Evolutionary conservation across 1,284 basidiomycete species (phyloP).

Genomic region (Thecaphora thlaspeos): DNA sequence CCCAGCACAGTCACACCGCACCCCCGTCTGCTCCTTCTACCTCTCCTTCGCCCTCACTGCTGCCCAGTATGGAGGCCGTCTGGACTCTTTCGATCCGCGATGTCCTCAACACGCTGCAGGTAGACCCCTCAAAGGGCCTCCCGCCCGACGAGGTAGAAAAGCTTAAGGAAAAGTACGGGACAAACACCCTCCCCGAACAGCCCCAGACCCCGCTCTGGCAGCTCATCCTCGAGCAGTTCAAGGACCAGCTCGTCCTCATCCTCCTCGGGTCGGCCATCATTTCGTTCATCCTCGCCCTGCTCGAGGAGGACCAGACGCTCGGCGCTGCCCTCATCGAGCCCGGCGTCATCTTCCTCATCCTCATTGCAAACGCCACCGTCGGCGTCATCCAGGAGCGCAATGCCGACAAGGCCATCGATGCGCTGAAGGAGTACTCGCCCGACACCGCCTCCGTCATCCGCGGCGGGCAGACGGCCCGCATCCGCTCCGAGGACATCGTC

Average conservation of each 20-base stretch:
- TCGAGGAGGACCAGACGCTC: conserved; percentile 51
- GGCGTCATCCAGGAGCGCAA: conserved; percentile 57
- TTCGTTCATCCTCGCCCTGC: conserved; percentile 52
- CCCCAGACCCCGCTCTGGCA: conserved; percentile 86
- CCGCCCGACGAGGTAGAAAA: conserved; percentile 33
- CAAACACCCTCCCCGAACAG: conserved; percentile 73
- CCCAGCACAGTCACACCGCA: too few species aligned
- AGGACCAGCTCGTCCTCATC: conserved; percentile 57
- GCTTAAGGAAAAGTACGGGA: conserved; percentile 34
- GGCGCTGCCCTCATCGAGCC: conserved; percentile 55
- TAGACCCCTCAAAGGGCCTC: conserved; percentile 46
- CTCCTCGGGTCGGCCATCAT: conserved; percentile 54
- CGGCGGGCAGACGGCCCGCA: conserved; percentile 25
- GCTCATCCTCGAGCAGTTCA: conserved; percentile 93
- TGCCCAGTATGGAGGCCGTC: conserved; percentile 44
- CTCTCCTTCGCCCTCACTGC: neutral
- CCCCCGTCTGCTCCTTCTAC: neutral
- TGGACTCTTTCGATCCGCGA: conserved; percentile 50
- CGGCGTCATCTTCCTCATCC: conserved; percentile 56
- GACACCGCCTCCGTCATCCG: conserved; percentile 51
- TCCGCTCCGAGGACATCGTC: conserved; percentile 47
- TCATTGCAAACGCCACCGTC: conserved; percentile 56
- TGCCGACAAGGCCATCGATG: conserved; percentile 56
- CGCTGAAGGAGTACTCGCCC: conserved; percentile 54
- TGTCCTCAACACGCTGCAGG: conserved; percentile 38